Base-by-base conservation (phyloP, 176 grass and related monocot genomes). In the Triticum monococcum region DNA sequence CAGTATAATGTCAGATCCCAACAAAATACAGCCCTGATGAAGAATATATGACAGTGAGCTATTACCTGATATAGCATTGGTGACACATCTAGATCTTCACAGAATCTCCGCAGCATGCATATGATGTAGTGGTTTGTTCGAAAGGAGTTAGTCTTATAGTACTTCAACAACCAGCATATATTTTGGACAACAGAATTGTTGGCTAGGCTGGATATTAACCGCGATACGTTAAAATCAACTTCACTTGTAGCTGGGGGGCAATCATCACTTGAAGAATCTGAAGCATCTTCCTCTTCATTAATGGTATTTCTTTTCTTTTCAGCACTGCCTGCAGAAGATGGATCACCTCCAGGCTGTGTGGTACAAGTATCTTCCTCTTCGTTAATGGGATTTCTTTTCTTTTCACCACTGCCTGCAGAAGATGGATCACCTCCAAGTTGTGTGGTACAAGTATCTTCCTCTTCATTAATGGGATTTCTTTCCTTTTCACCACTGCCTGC, bases 1-100 rank as follows among this genome's bases (percentile, higher is more conserved):
- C 3, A 90, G 46, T 48, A 68, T 22, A 61, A 61, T 86, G 68
- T 83, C 32, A 89, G 78, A 56, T 52, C 61, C 20, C 54, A 68
- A 85, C 4, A 31, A 86, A 87, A 72, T 72, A 60, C 9, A 72
- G 48, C n/a, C 59, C 20, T 65, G 18, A 77, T 60, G 66, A 72
- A 75, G 62, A 75, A 61, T 67, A 74, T 77, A 59, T 79, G 50
- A 59, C 43, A 22, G 45, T 50, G 24, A 80, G 72, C 48, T 52
- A 92, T 84, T 92, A 98, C 93, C 93, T 98, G 96, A 85, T 98
- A 98, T 45, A 98, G 93, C 91, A 98, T 94, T 43, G 96, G 93
- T 72, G 93, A 85, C 79, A 98, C 74, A 67, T 93, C 93, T 31
- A 98, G 78, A 81, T 98, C 96, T 78, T 98, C 91, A 81, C 96